These are phyloP conservation scores for Paraconiothyrium sp. DNA, from an alignment of 2,329 filamentous ascomycete genomes.

Conservation along the genomic window DNA sequence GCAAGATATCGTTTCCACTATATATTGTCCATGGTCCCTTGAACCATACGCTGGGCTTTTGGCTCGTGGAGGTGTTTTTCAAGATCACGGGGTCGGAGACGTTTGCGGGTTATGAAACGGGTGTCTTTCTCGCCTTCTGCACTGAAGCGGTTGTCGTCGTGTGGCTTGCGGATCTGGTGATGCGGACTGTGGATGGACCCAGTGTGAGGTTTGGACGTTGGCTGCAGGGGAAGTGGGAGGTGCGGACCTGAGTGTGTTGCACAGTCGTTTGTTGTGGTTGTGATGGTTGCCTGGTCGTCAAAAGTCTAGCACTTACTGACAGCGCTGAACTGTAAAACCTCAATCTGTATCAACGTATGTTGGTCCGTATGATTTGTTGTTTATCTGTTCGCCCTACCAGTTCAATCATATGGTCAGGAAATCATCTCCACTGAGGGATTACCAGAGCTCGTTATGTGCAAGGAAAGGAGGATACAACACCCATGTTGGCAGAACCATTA, in stretches of 20 bases:
- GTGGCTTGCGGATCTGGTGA: constrained; percentile 68
- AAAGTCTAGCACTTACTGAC: too few species aligned
- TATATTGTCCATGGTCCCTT: constrained; percentile 64
- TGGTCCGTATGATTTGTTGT: too few species aligned
- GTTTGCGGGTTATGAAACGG: constrained; percentile 47
- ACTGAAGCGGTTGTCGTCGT: constrained; percentile 53
- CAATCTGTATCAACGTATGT: too few species aligned
- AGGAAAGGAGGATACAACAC: too few species aligned
- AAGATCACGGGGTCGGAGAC: constrained; percentile 50
- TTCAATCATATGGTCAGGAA: too few species aligned
- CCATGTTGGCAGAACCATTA: too few species aligned
- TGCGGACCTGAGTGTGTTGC: background rate
- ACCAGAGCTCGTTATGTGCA: too few species aligned
- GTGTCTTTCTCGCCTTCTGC: constrained; percentile 53
- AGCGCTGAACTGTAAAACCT: too few species aligned
- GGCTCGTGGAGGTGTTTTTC: constrained; percentile 54
- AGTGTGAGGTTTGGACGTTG: constrained; percentile 61
- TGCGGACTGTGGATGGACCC: constrained; percentile 64
- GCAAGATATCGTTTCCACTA: constrained; percentile 63
- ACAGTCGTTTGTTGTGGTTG: background rate
- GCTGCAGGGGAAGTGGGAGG: constrained; percentile 50
- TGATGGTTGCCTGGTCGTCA: background rate
- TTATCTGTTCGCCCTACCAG: too few species aligned
- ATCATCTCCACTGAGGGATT: too few species aligned
- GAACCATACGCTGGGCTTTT: constrained; percentile 45